Conservation (phyloP, 805 yeast species). For the Sugiyamaella qingdaonensis region DNA sequence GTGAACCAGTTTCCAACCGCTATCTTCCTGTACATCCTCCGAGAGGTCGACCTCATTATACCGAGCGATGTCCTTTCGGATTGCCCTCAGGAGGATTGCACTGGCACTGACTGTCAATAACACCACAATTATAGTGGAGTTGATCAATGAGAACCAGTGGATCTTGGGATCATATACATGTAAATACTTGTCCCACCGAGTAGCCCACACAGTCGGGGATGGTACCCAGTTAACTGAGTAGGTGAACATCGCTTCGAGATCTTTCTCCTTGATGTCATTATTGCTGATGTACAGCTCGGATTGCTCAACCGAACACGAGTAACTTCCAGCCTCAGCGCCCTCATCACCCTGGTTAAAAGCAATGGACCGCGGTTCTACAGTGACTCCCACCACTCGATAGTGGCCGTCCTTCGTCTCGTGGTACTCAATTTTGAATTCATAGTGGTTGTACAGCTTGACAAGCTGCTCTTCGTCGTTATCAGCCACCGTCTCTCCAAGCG, state of each 20-base stretch:
- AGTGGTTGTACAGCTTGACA: constrained; percentile 76
- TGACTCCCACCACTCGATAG: constrained; percentile 87
- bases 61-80: constrained; percentile 78
- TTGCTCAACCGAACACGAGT: constrained; percentile 25
- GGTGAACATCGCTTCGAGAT: constrained; percentile 66
- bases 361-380: constrained; percentile 66
- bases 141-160: constrained; percentile 91
- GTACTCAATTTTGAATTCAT: constrained; percentile 72
- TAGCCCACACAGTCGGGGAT: constrained; percentile 86
- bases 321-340: constrained; percentile 10
- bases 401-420: constrained; percentile 65
- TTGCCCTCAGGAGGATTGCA: constrained; percentile 71
- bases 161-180: constrained; percentile 88
- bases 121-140: constrained; percentile 77
- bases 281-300: constrained; percentile 33
- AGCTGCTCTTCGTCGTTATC: constrained; percentile 43
- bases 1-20: constrained; percentile 95
- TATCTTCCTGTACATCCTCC: constrained; percentile 78
- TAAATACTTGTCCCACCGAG: constrained; percentile 96
- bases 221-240: constrained; percentile 73
- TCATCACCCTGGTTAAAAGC: constrained; percentile 36
- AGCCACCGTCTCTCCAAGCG: constrained; percentile 53
- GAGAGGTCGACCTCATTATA: constrained; percentile 88
- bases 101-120: constrained; percentile 73
- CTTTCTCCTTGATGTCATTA: constrained; percentile 38